These are phyloP conservation scores for Inga leiocalycina DNA, from an alignment of 306 rosid species.

Conservation along the genomic window DNA sequence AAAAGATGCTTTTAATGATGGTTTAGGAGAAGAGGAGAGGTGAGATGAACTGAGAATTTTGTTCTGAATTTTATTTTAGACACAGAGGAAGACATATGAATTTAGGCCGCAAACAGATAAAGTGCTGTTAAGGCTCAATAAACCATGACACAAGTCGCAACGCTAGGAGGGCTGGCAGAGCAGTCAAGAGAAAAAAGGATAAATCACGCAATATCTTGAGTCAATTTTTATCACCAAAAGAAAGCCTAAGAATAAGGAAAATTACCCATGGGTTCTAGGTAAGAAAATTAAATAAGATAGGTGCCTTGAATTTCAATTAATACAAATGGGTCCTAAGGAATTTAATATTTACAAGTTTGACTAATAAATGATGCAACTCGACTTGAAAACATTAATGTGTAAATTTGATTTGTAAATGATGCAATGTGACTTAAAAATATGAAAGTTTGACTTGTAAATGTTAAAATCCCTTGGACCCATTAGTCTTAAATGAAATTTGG, in stretches of 20 bases:
- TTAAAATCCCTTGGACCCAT: no score
- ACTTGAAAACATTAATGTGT: no score
- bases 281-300: background rate
- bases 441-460: no score
- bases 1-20: background rate
- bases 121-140: background rate
- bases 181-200: background rate
- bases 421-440: no score
- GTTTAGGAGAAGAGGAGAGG: background rate
- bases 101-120: background rate
- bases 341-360: no score
- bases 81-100: background rate
- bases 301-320: background rate
- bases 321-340: background rate
- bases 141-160: background rate
- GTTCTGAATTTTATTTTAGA: background rate
- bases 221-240: background rate
- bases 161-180: background rate
- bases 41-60: background rate
- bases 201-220: background rate
- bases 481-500: no score
- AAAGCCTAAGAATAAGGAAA: background rate
- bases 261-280: background rate
- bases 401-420: no score
- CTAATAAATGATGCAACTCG: no score